Conservation (phyloP, 1,139 yeast species). For the Suhomyces anneliseae region DNA sequence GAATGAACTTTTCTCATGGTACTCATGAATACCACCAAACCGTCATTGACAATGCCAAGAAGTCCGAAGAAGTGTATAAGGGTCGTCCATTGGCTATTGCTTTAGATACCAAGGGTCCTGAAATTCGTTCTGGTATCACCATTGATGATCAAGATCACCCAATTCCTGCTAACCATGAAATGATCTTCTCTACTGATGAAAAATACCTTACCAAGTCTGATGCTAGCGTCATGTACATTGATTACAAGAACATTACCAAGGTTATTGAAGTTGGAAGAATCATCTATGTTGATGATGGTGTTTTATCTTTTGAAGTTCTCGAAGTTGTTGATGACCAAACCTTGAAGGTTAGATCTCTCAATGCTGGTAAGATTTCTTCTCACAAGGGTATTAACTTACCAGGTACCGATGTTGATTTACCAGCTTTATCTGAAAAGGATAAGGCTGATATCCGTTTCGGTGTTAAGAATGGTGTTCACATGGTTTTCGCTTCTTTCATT, state of each 20-base stretch:
- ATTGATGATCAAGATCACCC: conserved; percentile 75
- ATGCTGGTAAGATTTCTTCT: conserved; percentile 92
- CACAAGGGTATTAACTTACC: conserved; percentile 99
- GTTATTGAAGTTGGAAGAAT: conserved; percentile 84
- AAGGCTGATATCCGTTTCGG: conserved; percentile 88
- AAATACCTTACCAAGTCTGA: conserved; percentile 69
- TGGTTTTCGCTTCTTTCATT: conserved; percentile 97
- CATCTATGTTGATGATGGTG: conserved; percentile 97
- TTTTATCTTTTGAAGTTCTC: conserved; percentile 87
- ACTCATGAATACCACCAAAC: conserved; percentile 95
- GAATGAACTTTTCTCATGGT: conserved; percentile 99
- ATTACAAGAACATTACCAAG: conserved; percentile 94
- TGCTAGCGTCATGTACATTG: conserved; percentile 81
- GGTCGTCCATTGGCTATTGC: conserved; percentile 99
- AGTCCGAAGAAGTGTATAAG: conserved; percentile 83
- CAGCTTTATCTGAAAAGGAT: conserved; percentile 97
- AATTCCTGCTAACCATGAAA: conserved; percentile 80
- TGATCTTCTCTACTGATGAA: conserved; percentile 91
- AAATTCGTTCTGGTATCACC: conserved; percentile 98
- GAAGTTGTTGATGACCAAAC: conserved; percentile 78
- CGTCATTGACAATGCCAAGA: conserved; percentile 93
- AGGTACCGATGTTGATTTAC: conserved; percentile 97
- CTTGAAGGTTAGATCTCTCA: conserved; percentile 82
- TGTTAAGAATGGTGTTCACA: conserved; percentile 95
- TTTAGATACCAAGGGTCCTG: conserved; percentile 99